phyloP scores from a whole-genome alignment of 2,329 filamentous ascomycete species.

The Pseudogymnoascus sp. region DNA sequence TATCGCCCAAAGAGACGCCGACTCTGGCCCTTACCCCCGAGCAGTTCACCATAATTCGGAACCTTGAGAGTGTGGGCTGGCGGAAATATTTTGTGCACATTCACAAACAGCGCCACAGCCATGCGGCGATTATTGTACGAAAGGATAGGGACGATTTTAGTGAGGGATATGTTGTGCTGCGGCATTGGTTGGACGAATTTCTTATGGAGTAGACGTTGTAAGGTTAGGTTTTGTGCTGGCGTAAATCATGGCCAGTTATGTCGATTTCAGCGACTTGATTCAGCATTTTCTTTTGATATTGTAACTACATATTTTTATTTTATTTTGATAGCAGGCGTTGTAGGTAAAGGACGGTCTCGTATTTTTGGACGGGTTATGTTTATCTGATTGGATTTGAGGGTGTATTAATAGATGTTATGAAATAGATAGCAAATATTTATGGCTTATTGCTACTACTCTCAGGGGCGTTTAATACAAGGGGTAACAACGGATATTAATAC shows the following conservation, averaged over 20 bases:
- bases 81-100: constrained; percentile 66
- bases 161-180: constrained; percentile 71
- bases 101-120: constrained; percentile 69
- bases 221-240: neutral
- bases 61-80: constrained; percentile 61
- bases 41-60: constrained; percentile 80
- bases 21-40: constrained; percentile 70
- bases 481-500: neutral
- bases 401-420: neutral
- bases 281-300: neutral
- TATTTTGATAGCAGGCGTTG: neutral
- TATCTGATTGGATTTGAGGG: neutral
- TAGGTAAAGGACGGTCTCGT: neutral
- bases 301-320: neutral
- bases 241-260: neutral
- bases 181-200: constrained; percentile 77
- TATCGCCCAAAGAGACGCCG: constrained; percentile 37
- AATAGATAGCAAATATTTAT: neutral
- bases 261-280: neutral
- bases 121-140: constrained; percentile 85
- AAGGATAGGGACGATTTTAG: constrained; percentile 58
- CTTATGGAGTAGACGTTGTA: constrained; percentile 18
- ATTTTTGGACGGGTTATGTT: neutral
- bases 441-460: neutral
- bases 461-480: neutral